Percentiles rank a stretch among this genome's conserved stretches.
Evolutionary conservation across 306 rosid genomes (phyloP).

Genomic region (cucumber (Cucumis sativus)): DNA sequence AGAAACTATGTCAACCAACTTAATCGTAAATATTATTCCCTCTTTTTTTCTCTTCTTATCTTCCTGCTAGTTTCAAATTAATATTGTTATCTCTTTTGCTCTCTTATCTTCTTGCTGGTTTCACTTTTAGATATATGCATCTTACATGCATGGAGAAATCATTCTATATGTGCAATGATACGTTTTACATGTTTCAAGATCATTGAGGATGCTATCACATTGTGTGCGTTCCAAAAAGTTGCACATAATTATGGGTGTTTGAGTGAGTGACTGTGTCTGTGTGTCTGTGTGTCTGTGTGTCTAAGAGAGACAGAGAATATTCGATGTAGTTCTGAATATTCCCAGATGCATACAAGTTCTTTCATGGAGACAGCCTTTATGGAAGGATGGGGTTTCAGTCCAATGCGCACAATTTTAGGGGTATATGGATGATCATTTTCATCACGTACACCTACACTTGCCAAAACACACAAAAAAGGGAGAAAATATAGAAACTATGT

Average conservation of each 20-base stretch:
- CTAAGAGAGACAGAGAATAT: slow-evolving; percentile 2
- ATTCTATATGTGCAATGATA: neutral
- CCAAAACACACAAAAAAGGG: neutral
- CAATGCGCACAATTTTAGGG: slow-evolving; percentile 86
- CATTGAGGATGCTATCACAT: neutral
- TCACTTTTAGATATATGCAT: neutral
- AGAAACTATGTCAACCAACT: neutral
- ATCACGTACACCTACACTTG: slow-evolving; percentile 66
- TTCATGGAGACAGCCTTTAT: slow-evolving; percentile 70
- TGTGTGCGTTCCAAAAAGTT: neutral
- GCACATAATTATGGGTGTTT: neutral
- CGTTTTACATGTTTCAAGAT: neutral
- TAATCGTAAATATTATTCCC: neutral
- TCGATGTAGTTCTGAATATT: slow-evolving; percentile 2
- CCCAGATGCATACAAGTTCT: slow-evolving; percentile 53
- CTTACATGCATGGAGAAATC: neutral
- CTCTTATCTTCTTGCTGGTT: neutral
- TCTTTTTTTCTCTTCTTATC: neutral
- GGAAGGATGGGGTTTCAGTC: slow-evolving; percentile 84
- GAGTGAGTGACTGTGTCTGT: neutral
- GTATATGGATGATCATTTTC: slow-evolving; percentile 60
- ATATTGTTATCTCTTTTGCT: neutral
- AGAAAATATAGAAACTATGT: neutral
- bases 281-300: neutral
- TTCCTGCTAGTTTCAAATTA: neutral